Percentiles rank a stretch among this genome's conserved stretches.
phyloP scores from a whole-genome alignment of 257 asterid genomes.

The Solanum piurae region DNA sequence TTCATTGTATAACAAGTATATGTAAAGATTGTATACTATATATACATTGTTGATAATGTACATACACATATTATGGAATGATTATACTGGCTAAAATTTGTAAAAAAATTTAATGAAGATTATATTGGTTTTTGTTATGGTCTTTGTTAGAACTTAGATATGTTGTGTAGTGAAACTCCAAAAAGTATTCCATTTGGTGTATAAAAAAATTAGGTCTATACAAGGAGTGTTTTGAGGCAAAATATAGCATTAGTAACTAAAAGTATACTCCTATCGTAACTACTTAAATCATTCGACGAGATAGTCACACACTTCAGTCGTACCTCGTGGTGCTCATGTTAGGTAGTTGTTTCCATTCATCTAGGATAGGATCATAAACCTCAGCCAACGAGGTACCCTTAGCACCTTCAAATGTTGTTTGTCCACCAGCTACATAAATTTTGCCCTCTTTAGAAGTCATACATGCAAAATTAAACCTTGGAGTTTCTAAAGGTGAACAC shows the following conservation, averaged over 20 bases:
- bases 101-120: background rate
- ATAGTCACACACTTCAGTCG: background rate
- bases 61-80: background rate
- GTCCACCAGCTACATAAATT: slow-evolving; percentile 51
- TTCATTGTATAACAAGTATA: background rate
- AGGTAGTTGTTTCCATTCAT: slow-evolving; percentile 39
- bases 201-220: background rate
- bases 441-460: slow-evolving; percentile 13
- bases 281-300: background rate
- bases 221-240: background rate
- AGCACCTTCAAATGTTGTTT: slow-evolving; percentile 22
- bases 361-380: slow-evolving; percentile 31
- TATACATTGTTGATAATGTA: background rate
- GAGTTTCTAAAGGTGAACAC: slow-evolving; percentile 27
- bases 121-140: background rate
- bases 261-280: background rate
- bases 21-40: background rate
- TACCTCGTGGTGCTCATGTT: slow-evolving; percentile 38
- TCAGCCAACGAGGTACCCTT: slow-evolving; percentile 47
- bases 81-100: background rate
- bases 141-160: background rate
- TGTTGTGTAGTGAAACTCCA: background rate
- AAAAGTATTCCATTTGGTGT: background rate
- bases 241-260: background rate
- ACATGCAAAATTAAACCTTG: slow-evolving; percentile 53